phyloP scores from a whole-genome alignment of 345 rosid species.

The Syzygium grande region DNA sequence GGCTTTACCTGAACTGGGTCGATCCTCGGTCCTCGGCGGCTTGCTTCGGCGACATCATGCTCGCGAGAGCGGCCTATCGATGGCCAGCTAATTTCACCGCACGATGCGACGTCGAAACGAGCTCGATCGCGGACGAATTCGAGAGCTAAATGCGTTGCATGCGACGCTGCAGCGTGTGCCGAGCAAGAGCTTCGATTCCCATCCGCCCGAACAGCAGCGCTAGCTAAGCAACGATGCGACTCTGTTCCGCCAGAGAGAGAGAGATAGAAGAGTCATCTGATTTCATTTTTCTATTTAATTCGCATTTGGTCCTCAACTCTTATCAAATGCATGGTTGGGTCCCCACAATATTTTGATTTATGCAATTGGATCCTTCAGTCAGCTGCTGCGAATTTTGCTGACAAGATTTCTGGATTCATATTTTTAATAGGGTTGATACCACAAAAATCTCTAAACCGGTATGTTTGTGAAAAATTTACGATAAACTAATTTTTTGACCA shows the following conservation, averaged over 20 bases:
- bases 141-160: neutral
- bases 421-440: neutral
- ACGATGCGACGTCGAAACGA: neutral
- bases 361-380: neutral
- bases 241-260: neutral
- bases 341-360: neutral
- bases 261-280: neutral
- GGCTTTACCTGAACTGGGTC: constrained; percentile 51
- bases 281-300: neutral
- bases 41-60: constrained; percentile 78
- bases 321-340: neutral
- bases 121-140: neutral
- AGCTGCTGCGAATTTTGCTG: neutral
- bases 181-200: neutral
- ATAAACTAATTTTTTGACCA: neutral
- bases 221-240: neutral
- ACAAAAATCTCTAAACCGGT: too few relatives aligned
- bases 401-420: neutral
- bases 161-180: neutral
- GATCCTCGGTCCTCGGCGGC: constrained; percentile 76
- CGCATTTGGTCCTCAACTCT: neutral
- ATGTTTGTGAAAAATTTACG: too few relatives aligned
- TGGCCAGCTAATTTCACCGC: neutral
- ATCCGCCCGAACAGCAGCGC: neutral
- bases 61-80: neutral